Evolutionary conservation across 2,329 filamentous ascomycete genomes (phyloP).

Genomic region (Pseudopyrenochaeta lycopersici): DNA sequence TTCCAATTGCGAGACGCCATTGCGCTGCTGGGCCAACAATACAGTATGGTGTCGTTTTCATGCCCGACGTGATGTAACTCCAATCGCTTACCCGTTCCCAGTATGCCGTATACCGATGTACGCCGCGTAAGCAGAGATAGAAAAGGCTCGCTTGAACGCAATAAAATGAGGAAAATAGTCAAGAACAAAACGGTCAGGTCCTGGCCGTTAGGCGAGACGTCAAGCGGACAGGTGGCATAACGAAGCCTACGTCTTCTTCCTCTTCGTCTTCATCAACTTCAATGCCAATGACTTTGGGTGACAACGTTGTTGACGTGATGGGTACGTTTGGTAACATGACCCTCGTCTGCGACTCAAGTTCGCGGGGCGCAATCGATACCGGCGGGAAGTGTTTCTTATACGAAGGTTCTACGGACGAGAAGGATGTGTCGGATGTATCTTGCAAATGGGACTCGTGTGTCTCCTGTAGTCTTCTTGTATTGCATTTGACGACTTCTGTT

Average conservation of each 20-base stretch:
- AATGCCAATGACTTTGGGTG: conserved; percentile 39
- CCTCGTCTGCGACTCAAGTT: conserved; percentile 13
- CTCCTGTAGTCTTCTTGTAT: conserved; percentile 23
- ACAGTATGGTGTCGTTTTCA: conserved; percentile 5
- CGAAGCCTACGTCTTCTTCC: conserved; percentile 42
- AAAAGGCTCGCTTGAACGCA: conserved; percentile 43
- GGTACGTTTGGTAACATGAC: conserved; percentile 9
- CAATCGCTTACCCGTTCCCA: background rate
- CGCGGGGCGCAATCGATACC: conserved; percentile 12
- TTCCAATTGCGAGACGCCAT: background rate
- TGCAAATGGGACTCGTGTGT: conserved; percentile 18
- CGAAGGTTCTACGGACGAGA: conserved; percentile 21
- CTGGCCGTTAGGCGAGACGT: conserved; percentile 38
- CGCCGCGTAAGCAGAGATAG: conserved; percentile 14
- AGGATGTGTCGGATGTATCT: conserved; percentile 24
- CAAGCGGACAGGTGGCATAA: conserved; percentile 48
- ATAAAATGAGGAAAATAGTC: conserved; percentile 15
- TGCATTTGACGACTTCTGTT: conserved; percentile 42
- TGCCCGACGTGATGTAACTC: conserved; percentile 2
- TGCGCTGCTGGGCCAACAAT: background rate
- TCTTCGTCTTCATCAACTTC: conserved; percentile 49
- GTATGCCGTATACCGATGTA: conserved; percentile 8
- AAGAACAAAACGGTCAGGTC: conserved; percentile 9
- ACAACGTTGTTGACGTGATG: conserved; percentile 4
- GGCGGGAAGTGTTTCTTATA: conserved; percentile 26